Percentiles rank a stretch among this genome's conserved stretches.
phyloP scores from a whole-genome alignment of 129 eudicot genomes.

The Pseudognaphalium luteoalbum region DNA sequence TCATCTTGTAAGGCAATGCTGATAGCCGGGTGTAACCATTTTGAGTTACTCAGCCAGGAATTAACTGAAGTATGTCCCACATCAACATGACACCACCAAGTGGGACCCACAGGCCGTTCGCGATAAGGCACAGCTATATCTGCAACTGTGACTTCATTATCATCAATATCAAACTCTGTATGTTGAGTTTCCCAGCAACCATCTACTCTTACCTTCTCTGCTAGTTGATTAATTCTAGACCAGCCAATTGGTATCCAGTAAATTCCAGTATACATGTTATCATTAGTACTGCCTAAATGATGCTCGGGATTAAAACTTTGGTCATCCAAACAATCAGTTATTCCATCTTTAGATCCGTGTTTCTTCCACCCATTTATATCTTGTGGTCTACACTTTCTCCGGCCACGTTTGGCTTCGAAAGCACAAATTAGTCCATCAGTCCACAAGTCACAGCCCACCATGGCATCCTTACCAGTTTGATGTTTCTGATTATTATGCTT shows the following conservation, averaged over 20 bases:
- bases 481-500: constrained; percentile 44
- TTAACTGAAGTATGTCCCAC: constrained; percentile 48
- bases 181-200: constrained; percentile 48
- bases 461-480: constrained; percentile 38
- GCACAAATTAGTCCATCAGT: constrained; percentile 74
- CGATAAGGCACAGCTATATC: constrained; percentile 64
- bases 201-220: constrained; percentile 44
- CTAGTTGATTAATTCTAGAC: constrained; percentile 59
- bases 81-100: constrained; percentile 78
- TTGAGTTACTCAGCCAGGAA: constrained; percentile 55
- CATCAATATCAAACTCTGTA: constrained; percentile 38
- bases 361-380: constrained; percentile 31
- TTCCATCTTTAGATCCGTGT: constrained; percentile 19
- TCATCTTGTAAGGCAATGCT: constrained; percentile 63
- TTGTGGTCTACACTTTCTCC: constrained; percentile 36
- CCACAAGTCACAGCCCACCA: constrained; percentile 51
- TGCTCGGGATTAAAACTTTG: constrained; percentile 11
- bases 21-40: constrained; percentile 77
- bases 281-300: constrained; percentile 15
- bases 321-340: constrained; percentile 20
- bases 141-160: constrained; percentile 62
- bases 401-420: constrained; percentile 55
- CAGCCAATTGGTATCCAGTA: constrained; percentile 69
- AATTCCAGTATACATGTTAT: constrained; percentile 29
- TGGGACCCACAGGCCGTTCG: constrained; percentile 60